phyloP scores from a whole-genome alignment of 495 filamentous ascomycete genomes.

The Lichenothelia convexa region DNA sequence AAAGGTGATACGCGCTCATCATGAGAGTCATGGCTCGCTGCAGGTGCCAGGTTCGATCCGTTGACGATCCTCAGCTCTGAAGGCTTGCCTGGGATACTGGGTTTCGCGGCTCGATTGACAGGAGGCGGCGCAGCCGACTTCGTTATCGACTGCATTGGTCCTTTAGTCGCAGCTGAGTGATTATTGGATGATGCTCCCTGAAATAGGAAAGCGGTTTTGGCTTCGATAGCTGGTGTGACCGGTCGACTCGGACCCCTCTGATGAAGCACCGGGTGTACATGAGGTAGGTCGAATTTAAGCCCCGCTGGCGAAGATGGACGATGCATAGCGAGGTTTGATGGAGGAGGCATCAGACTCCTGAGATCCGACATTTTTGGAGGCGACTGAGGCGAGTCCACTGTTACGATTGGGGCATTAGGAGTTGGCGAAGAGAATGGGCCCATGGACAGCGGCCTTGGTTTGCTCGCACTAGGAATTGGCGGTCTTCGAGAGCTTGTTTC shows the following conservation, averaged over 20 bases:
- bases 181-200: conserved; percentile 7
- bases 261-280: conserved; percentile 28
- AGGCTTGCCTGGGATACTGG: conserved; percentile 41
- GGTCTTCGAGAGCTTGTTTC: conserved; percentile 9
- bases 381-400: conserved; percentile 56
- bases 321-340: neutral
- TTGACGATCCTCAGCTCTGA: too few species aligned
- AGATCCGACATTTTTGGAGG: conserved; percentile 30
- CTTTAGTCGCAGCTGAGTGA: conserved; percentile 7
- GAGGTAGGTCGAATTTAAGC: neutral
- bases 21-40: conserved; percentile 13
- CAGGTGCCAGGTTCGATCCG: conserved; percentile 22
- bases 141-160: neutral
- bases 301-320: neutral
- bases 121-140: conserved; percentile 37
- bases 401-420: conserved; percentile 47
- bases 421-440: conserved; percentile 36
- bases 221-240: conserved; percentile 29
- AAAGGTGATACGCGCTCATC: conserved; percentile 64
- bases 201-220: conserved; percentile 13
- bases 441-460: conserved; percentile 27
- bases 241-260: conserved; percentile 35
- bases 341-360: neutral
- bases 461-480: conserved; percentile 1
- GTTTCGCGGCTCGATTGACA: conserved; percentile 68